Evolutionary conservation across 345 rosid species (phyloP), one percentile per base, ranked within the genome.

Genomic region (Populus tremula): DNA sequence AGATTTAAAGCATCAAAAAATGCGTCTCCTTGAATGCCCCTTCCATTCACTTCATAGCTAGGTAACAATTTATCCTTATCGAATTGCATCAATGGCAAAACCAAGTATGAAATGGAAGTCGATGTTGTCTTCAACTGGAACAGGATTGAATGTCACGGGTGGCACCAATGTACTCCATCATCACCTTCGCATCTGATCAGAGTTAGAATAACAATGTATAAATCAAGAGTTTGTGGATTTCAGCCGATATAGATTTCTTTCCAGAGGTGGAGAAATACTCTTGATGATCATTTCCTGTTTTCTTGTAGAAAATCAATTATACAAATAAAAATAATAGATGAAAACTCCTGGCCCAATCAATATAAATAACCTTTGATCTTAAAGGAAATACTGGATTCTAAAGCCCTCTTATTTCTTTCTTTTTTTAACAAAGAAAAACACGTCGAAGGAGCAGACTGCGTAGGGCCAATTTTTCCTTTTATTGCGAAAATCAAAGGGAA

Each of bases 161-260:
- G 7, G 90, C 91, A 59, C 91, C 91, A 10, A 90, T 88, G 45
- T 88, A 90, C 81, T 88, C 92, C 91, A 90, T 86, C 89, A 90
- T 87, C 78, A 88, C 90, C 76, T 87, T 87, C 27, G 86, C 87
- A 73, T 82, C 91, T 86, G 75, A 56, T 68, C 67, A 29, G 41
- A 2, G 5, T 27, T 25, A 74, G 8, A 29, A 43, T 1, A 72
- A 20, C 16, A 14, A 23, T 1, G 27, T 23, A 4, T 27, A 47
- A 8, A 21, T 23, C 2, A n/a, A 43, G 45, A 11, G 23, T 12
- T 54, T 0, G 62, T 43, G 5, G 5, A 2, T 36, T 5, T 4
- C 21, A 18, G 6, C 8, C 16, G 1, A 6, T 38, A 38, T 6
- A 16, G 6, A 69, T 20, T 69, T 39, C 23, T 13, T 53, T 13